phyloP scores from a whole-genome alignment of 2,329 filamentous ascomycete genomes.

The Beauveria caledonica region DNA sequence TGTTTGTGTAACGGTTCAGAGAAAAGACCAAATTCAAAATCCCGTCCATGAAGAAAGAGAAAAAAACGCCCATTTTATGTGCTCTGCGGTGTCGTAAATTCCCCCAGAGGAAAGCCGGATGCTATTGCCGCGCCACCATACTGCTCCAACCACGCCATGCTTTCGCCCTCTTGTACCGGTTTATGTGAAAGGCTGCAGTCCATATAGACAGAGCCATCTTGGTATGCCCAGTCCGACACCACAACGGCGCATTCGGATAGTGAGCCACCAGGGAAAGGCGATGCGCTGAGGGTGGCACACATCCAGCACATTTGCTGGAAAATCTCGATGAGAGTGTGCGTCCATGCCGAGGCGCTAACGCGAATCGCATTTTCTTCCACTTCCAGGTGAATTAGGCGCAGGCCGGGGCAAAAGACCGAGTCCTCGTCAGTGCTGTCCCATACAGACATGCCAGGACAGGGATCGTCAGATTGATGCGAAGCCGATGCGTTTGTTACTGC shows the following conservation, averaged over 20 bases:
- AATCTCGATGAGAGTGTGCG: slow-evolving; percentile 26
- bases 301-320: slow-evolving; percentile 31
- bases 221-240: slow-evolving; percentile 25
- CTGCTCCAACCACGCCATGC: slow-evolving; percentile 22
- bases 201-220: slow-evolving; percentile 26
- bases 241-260: slow-evolving; percentile 24
- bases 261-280: slow-evolving; percentile 22
- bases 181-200: slow-evolving; percentile 26
- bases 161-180: slow-evolving; percentile 21
- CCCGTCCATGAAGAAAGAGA: neutral
- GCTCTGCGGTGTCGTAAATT: neutral
- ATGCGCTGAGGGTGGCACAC: slow-evolving; percentile 26
- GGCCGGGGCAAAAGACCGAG: slow-evolving; percentile 20
- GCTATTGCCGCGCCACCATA: slow-evolving; percentile 25
- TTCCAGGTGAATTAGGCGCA: slow-evolving; percentile 27
- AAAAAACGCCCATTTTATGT: slow-evolving; percentile 4
- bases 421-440: slow-evolving; percentile 26
- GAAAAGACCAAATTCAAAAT: neutral
- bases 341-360: slow-evolving; percentile 27
- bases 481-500: slow-evolving; percentile 22
- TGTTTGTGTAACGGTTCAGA: neutral
- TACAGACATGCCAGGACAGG: slow-evolving; percentile 26
- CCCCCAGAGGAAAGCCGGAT: slow-evolving; percentile 25
- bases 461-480: slow-evolving; percentile 18
- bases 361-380: slow-evolving; percentile 25